These are phyloP conservation scores for Penicillium janthinellum DNA, from an alignment of 2,329 filamentous ascomycete genomes.

Conservation along the genomic window DNA sequence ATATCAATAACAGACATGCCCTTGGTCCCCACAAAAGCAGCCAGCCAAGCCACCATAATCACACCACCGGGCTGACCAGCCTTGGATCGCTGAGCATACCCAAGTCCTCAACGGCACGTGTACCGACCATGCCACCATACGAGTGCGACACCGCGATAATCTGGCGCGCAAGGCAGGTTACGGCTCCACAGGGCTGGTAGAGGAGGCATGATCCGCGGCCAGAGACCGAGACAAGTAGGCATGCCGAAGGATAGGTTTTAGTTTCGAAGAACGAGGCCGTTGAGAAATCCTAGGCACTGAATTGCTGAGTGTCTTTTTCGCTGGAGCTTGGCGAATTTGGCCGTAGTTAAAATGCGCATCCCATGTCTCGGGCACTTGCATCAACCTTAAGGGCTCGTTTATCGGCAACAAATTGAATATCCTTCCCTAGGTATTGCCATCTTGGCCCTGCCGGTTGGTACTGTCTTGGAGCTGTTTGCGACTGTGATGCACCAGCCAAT, in stretches of 20 bases:
- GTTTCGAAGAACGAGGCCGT: not conserved
- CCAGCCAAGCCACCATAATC: constrained; percentile 33
- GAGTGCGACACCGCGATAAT: not conserved
- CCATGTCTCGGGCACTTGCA: constrained; percentile 46
- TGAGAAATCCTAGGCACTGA: not conserved
- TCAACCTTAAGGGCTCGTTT: constrained; percentile 55
- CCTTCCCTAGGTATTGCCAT: constrained; percentile 27
- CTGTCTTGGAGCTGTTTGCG: constrained; percentile 28
- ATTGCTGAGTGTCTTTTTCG: not conserved
- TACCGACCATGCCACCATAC: not conserved
- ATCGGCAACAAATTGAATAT: constrained; percentile 51
- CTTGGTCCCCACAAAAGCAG: constrained; percentile 38
- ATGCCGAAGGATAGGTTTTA: not conserved
- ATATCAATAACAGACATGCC: constrained; percentile 33
- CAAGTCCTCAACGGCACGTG: not conserved
- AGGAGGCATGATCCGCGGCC: not conserved
- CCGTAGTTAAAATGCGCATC: not conserved
- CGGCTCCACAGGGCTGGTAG: not conserved
- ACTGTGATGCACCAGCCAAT: constrained; percentile 19
- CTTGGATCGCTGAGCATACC: constrained; percentile 17
- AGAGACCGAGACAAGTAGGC: not conserved
- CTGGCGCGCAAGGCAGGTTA: not conserved
- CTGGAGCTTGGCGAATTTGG: not conserved
- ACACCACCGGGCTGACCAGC: constrained; percentile 32
- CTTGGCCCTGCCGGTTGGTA: constrained; percentile 27